phyloP scores from a whole-genome alignment of 169 alveolate species.

The Eimeria zaria region DNA sequence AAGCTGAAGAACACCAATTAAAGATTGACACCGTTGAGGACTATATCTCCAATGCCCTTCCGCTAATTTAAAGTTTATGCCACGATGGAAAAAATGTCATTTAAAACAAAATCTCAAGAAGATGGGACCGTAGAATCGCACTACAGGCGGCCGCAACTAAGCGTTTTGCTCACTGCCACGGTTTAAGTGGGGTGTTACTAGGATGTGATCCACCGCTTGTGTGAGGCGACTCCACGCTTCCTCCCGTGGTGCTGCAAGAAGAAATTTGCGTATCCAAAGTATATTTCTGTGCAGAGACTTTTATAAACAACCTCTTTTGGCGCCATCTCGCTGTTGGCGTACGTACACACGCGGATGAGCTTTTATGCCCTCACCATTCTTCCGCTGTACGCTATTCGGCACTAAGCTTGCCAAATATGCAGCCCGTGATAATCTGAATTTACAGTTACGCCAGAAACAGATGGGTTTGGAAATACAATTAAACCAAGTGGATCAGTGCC shows the following conservation, averaged over 20 bases:
- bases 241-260: not conserved
- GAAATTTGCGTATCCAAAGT: not conserved
- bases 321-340: not conserved
- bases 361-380: not conserved
- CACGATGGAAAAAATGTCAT: not conserved
- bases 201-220: not conserved
- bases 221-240: not conserved
- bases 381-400: not conserved
- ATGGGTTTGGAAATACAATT: not conserved
- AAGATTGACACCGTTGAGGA: not conserved
- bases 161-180: slow-evolving; percentile 31
- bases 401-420: not conserved
- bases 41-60: not conserved
- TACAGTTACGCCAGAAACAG: not conserved
- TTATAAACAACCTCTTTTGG: not conserved
- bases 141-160: not conserved
- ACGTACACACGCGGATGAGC: not conserved
- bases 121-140: not conserved
- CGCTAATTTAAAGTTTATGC: not conserved
- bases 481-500: not conserved
- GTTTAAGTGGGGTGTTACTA: slow-evolving; percentile 4
- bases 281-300: not conserved
- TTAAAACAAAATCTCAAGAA: not conserved
- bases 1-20: not conserved
- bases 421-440: not conserved